Base-by-base conservation (phyloP, 2,329 filamentous ascomycete genomes). In the Exophiala calicioides region DNA sequence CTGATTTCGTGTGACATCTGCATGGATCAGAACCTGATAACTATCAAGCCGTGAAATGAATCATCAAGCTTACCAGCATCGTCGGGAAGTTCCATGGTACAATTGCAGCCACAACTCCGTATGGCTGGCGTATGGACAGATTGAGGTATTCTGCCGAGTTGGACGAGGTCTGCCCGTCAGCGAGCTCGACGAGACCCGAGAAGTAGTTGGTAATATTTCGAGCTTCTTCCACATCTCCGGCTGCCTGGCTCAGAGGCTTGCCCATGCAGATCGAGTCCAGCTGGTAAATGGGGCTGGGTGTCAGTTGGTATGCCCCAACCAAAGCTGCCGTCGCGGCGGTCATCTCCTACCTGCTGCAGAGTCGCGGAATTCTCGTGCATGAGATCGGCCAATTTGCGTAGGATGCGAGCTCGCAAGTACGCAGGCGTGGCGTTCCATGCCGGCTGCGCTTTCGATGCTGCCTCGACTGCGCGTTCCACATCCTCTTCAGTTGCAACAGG, bases 211-310 rank as follows among this genome's bases (percentile, higher is more conserved):
- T 39, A 21, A 46, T 46, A 20, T 39, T 33, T 3, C 43, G 23
- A 4, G 19, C 43, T 10, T 30, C 29, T 15, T 46, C 43, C 13
- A 46, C 19, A n/a, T 46, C 43, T 15, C 16, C 43, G 10, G 8
- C 20, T 5, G n/a, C 77, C 10, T 81, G 78, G 3, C 72, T 66
- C 64, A 86, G 87, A 3, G 85, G 82, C 66, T 90, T 90, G 64
- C 86, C 87, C 60, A 89, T 90, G 65, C 91, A 86, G 75, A 86
- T 84, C 0, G 85, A 84, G 68, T 93, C 86, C 47, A 84, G 81
- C 2, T 80, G n/a, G n/a, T 80, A 24, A 26, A n/a, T 19, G 18
- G 26, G 15, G 36, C 18, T n/a, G 12, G 29, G n/a, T n/a, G n/a
- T n/a, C n/a, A n/a, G n/a, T n/a, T n/a, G n/a, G n/a, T n/a, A n/a